Base-by-base conservation (phyloP, 108 stramenopile species). In the Nitzschia sp. region DNA sequence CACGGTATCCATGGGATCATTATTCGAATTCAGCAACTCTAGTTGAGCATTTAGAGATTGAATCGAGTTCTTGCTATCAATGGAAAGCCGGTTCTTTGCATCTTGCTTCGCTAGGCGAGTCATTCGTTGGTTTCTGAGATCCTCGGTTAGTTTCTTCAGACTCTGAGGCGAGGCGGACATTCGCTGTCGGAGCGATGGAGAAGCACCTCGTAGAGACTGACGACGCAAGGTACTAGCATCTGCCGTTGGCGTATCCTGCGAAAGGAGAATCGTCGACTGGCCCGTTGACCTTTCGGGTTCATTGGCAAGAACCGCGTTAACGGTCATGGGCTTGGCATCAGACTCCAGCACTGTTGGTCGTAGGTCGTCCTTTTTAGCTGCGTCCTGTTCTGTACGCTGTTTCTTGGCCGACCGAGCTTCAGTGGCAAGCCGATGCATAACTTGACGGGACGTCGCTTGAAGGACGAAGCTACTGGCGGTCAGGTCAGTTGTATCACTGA, bases 401-500 rank as follows among this genome's bases (percentile, higher is more conserved):
- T 49, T 65, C 8, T 29, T 65, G 1, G 26, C 32, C 13, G 34
- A 42, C 2, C 5, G 15, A 2, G 34, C n/a, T 25, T 11, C 3
- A 31, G 26, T n/a, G 8, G 23, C 19, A 33, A 36, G 8, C 26
- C 51, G 61, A 26, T 54, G 51, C 33, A 67, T 34, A 2, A 51
- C 48, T 67, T 54, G 54, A 18, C 66, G 53, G 24, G 82, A 82
- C n/a, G 64, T 72, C 1, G 83, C 65, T 42, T 55, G 70, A 23
- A 75, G 47, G 25, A 93, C 81, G 75, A 93, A 93, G 58, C 85
- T 93, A 8, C 77, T 80, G 19, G 92, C 88, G 6, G 84, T 85
- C 34, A 90, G 63, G 64, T 93, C 92, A 27, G 89, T 90, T 17
- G 92, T 90, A 55, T 93, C 92, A 49, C 89, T 90, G 62, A 89